phyloP scores from a whole-genome alignment of 768 basidiomycete genomes.

The Asterophora lycoperdoides region DNA sequence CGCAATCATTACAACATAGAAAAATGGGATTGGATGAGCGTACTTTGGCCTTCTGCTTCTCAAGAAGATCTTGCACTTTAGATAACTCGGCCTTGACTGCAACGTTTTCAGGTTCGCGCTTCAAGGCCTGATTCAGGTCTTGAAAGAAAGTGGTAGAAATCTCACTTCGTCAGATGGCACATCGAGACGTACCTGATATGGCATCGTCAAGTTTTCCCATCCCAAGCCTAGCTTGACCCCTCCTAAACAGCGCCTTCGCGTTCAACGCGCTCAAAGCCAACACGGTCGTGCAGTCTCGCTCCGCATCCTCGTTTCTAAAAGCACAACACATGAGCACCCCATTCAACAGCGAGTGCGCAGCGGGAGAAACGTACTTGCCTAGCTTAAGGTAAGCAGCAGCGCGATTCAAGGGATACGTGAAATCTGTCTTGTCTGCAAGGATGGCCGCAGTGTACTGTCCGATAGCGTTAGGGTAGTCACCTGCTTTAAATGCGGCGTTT shows the following conservation, averaged over 20 bases:
- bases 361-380: conserved; percentile 72
- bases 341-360: conserved; percentile 2
- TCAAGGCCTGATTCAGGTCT: conserved; percentile 62
- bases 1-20: neutral
- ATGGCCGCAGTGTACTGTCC: conserved; percentile 86
- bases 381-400: conserved; percentile 92
- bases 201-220: conserved; percentile 56
- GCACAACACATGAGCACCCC: conserved; percentile 14
- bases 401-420: conserved; percentile 82
- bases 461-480: conserved; percentile 72
- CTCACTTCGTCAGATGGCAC: too few species aligned
- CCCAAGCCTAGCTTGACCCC: conserved; percentile 66
- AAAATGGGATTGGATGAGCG: neutral
- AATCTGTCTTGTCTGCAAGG: conserved; percentile 62
- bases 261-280: conserved; percentile 53
- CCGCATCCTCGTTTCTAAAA: conserved; percentile 70
- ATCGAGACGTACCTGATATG: conserved; percentile 43
- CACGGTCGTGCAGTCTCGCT: conserved; percentile 71
- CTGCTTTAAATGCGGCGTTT: conserved; percentile 80
- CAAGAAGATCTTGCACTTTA: conserved; percentile 40
- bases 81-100: conserved; percentile 60
- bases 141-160: neutral
- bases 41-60: conserved; percentile 35
- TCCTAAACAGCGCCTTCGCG: conserved; percentile 76
- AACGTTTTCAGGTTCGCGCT: conserved; percentile 60